A percentile compares a stretch with the other conserved stretches of the same genome.
These are phyloP conservation scores for Hanseniaspora valbyensis DNA, from an alignment of 805 yeast species.

Conservation along the genomic window DNA sequence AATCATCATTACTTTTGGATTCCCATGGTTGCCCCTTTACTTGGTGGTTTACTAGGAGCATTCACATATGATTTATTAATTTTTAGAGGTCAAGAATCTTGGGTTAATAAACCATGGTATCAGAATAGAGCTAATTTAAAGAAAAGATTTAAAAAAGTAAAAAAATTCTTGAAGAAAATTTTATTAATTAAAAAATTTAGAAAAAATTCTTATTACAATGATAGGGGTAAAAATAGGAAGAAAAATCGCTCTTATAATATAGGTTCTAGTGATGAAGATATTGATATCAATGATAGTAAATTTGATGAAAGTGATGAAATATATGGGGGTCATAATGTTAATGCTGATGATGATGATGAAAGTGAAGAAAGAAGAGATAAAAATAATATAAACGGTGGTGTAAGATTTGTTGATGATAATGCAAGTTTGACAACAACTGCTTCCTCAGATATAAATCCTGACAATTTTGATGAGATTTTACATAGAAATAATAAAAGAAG, in stretches of 20 bases:
- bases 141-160: slow-evolving; percentile 4
- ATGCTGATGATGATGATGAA: neutral
- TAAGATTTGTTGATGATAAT: slow-evolving; percentile 3
- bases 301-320: neutral
- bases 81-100: slow-evolving; percentile 43
- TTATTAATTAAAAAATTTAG: neutral
- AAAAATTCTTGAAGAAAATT: slow-evolving; percentile 2
- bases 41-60: slow-evolving; percentile 40
- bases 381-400: neutral
- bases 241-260: neutral
- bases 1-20: slow-evolving; percentile 43
- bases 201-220: neutral
- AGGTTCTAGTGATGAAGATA: slow-evolving; percentile 4
- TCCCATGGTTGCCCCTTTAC: slow-evolving; percentile 39
- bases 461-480: neutral
- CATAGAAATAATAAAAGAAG: neutral
- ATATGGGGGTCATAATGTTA: no score
- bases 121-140: slow-evolving; percentile 21
- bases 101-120: slow-evolving; percentile 36
- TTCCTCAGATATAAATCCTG: neutral
- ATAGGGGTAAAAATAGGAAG: neutral
- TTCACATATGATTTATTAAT: slow-evolving; percentile 41
- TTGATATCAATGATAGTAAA: neutral
- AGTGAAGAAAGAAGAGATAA: neutral
- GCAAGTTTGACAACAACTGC: slow-evolving; percentile 3